Evolutionary conservation across 495 filamentous ascomycete species (phyloP).

Genomic region (Penicillium soppii): DNA sequence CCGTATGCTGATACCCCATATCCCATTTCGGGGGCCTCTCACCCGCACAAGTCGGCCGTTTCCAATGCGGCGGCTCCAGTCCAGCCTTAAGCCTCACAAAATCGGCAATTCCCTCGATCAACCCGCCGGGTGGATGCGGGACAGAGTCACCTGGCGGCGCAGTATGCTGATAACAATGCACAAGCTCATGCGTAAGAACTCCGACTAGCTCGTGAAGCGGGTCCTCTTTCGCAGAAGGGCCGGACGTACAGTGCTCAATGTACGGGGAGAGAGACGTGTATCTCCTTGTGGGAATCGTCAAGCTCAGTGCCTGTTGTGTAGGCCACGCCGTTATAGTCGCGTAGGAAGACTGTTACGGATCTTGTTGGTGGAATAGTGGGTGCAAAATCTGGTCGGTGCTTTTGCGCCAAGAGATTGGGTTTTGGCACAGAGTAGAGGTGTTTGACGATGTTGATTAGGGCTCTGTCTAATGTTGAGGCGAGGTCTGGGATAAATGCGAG

Average conservation of each 20-base stretch:
- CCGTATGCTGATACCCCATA: slow-evolving; percentile 88
- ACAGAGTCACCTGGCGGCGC: slow-evolving; percentile 49
- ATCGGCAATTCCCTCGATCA: slow-evolving; percentile 93
- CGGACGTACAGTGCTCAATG: slow-evolving; percentile 51
- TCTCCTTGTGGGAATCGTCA: slow-evolving; percentile 90
- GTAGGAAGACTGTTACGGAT: slow-evolving; percentile 85
- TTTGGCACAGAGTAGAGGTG: slow-evolving; percentile 60
- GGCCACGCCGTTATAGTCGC: slow-evolving; percentile 77
- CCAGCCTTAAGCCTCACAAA: slow-evolving; percentile 80
- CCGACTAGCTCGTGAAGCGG: slow-evolving; percentile 69
- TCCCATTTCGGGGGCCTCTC: slow-evolving; percentile 67
- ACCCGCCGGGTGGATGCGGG: slow-evolving; percentile 60
- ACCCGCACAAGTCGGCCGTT: slow-evolving; percentile 47
- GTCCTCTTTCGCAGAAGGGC: slow-evolving; percentile 18
- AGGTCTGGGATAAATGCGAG: slow-evolving; percentile 57
- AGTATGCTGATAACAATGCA: slow-evolving; percentile 92
- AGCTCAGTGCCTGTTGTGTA: slow-evolving; percentile 84
- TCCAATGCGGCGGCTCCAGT: slow-evolving; percentile 84
- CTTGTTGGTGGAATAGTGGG: slow-evolving; percentile 55
- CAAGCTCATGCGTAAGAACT: slow-evolving; percentile 88
- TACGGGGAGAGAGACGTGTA: slow-evolving; percentile 84
- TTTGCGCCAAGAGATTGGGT: slow-evolving; percentile 1
- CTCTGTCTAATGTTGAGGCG: slow-evolving; percentile 53
- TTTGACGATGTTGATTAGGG: slow-evolving; percentile 64
- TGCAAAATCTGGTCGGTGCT: slow-evolving; percentile 17